phyloP scores from a whole-genome alignment of 176 grass and related monocot genomes.

The Zoysia pacifica region DNA sequence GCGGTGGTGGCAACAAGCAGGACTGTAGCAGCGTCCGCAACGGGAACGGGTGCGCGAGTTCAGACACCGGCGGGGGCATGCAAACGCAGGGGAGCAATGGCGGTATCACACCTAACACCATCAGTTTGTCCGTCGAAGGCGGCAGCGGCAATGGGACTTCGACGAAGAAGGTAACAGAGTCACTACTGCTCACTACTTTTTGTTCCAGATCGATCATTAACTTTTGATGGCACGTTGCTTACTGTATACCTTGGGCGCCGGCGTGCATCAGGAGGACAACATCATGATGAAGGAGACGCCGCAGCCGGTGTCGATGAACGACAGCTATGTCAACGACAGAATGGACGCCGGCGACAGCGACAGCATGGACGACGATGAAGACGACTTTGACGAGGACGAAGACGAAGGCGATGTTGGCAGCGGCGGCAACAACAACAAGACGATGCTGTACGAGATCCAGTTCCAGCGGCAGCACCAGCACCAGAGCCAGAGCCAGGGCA shows the following conservation, averaged over 20 bases:
- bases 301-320: conserved; percentile 49
- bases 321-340: conserved; percentile 50
- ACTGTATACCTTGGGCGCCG: neutral
- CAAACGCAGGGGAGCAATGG: conserved; percentile 59
- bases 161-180: conserved; percentile 58
- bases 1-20: neutral
- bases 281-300: conserved; percentile 44
- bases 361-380: conserved; percentile 44
- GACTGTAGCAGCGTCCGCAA: conserved; percentile 17
- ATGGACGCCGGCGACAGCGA: conserved; percentile 34
- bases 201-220: no score
- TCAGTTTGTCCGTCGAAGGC: conserved; percentile 37
- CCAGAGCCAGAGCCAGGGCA: conserved; percentile 6
- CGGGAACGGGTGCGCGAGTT: neutral
- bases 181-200: neutral
- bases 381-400: conserved; percentile 59
- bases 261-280: conserved; percentile 45
- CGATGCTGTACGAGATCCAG: conserved; percentile 76
- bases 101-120: neutral
- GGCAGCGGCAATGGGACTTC: conserved; percentile 29
- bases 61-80: neutral
- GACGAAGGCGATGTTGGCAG: conserved; percentile 25
- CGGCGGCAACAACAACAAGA: neutral
- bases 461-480: conserved; percentile 57
- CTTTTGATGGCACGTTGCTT: neutral